Evolutionary conservation across 1,284 basidiomycete species (phyloP).

Genomic region (Rhodotorula sp.): DNA sequence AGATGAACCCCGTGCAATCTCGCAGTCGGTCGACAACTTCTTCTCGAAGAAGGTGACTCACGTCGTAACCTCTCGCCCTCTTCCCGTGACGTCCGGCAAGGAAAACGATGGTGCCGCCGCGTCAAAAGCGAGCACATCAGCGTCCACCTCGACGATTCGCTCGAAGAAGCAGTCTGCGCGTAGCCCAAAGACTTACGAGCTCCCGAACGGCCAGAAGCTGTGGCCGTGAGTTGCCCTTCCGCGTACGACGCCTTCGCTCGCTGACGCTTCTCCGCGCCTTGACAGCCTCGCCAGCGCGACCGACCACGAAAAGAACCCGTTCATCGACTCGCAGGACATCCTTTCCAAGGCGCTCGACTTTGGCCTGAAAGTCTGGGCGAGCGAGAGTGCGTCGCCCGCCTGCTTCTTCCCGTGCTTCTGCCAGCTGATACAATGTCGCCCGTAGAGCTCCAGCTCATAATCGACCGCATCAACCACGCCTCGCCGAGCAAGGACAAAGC

Average conservation of each 20-base stretch:
- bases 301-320: slow-evolving; percentile 46
- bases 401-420: slow-evolving; percentile 28
- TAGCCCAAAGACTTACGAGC: slow-evolving; percentile 33
- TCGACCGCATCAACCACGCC: slow-evolving; percentile 44
- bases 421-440: slow-evolving; percentile 42
- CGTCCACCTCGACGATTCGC: slow-evolving; percentile 4
- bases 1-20: not conserved
- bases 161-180: slow-evolving; percentile 11
- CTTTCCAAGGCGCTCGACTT: slow-evolving; percentile 72
- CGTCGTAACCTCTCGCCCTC: slow-evolving; percentile 67
- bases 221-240: slow-evolving; percentile 23
- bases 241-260: not conserved
- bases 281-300: slow-evolving; percentile 33
- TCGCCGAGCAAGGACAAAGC: slow-evolving; percentile 39
- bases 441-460: slow-evolving; percentile 49
- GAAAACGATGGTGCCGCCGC: slow-evolving; percentile 44
- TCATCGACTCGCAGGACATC: slow-evolving; percentile 57
- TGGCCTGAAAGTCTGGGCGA: slow-evolving; percentile 85
- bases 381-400: slow-evolving; percentile 63
- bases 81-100: slow-evolving; percentile 37
- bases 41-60: slow-evolving; percentile 83
- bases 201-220: slow-evolving; percentile 31
- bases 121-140: not conserved
- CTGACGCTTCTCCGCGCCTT: too few relatives aligned
- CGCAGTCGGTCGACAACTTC: slow-evolving; percentile 75